Percentiles rank a stretch among this genome's conserved stretches.
Evolutionary conservation across 768 basidiomycete species (phyloP).

Genomic region (Agaricus subrufescens): DNA sequence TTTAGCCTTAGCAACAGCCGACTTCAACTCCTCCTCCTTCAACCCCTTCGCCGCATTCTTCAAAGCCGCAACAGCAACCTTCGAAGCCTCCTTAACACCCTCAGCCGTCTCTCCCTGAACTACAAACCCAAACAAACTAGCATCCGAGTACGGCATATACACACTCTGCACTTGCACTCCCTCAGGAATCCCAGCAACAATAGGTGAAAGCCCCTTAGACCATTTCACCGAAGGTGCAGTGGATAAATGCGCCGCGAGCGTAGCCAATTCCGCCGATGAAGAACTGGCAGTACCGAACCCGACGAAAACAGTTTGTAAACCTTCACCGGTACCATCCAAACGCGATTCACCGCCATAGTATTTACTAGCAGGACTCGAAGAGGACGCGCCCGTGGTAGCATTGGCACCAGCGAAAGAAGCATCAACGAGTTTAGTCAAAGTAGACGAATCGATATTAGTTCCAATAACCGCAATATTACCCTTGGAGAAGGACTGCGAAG

Average conservation of each 20-base stretch:
- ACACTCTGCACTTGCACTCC: slow-evolving; percentile 67
- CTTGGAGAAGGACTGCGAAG: slow-evolving; percentile 66
- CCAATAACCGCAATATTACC: slow-evolving; percentile 84
- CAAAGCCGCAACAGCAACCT: slow-evolving; percentile 63
- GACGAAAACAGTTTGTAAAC: slow-evolving; percentile 78
- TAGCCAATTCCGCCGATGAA: slow-evolving; percentile 64
- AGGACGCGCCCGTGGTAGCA: slow-evolving; percentile 27
- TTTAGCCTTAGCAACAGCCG: slow-evolving; percentile 84
- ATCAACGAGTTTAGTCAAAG: slow-evolving; percentile 68
- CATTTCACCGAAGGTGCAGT: slow-evolving; percentile 83
- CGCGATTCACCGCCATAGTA: slow-evolving; percentile 88
- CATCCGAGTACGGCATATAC: slow-evolving; percentile 89
- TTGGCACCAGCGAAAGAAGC: slow-evolving; percentile 51
- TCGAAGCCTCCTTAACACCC: slow-evolving; percentile 63
- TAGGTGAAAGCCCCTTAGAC: slow-evolving; percentile 67
- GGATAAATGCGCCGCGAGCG: slow-evolving; percentile 77
- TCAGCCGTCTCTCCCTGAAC: slow-evolving; percentile 64
- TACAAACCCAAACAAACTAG: slow-evolving; percentile 78
- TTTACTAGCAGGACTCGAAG: slow-evolving; percentile 29
- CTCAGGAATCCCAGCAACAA: slow-evolving; percentile 54
- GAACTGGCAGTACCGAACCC: slow-evolving; percentile 73
- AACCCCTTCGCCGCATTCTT: slow-evolving; percentile 58
- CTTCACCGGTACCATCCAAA: slow-evolving; percentile 45
- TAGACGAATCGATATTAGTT: slow-evolving; percentile 73
- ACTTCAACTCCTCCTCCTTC: slow-evolving; percentile 67